Base-by-base conservation (phyloP, 768 basidiomycete species). In the Leccinum barrowsii region DNA sequence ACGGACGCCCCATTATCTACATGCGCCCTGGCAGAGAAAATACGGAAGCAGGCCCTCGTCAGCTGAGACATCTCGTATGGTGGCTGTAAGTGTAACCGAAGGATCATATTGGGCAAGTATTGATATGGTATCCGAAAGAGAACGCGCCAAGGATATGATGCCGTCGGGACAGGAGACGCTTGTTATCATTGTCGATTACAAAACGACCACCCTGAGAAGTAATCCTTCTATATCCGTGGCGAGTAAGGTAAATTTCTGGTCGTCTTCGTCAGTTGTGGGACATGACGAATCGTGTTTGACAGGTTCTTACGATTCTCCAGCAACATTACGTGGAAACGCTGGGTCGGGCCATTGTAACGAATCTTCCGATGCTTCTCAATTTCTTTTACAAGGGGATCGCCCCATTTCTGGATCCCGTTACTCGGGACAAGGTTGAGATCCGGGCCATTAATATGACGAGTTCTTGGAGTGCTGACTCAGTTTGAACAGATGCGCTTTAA, bases 291-390 rank as follows among this genome's bases (percentile, higher is more conserved):
- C 0, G 21, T 28, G 15, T n/a, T 37, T 56, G 30, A 47, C 56
- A 84, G 82, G 86, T 88, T 6, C 80, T 94, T 21, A 77, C 80
- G 56, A 92, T 94, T 65, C 79, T 94, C 44, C 92, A 94, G 68
- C 84, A 91, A 62, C 91, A 95, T 70, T 95, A 95, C 65, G 89
- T 89, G 34, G 92, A 94, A 72, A 90, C 91, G 5, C 83, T 95
- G 44, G 92, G 92, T 30, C 82, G 90, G 12, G 92, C 90, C 28
- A 77, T 94, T 40, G 86, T 94, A 51, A 84, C 89, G 50, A 92
- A 93, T 68, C 84, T 93, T 26, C 91, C 92, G 4, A 73, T 80
- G 62, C 78, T 92, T 11, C 80, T 90, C 50, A 84, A 70, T 66
- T 89, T 89, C 74, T 89, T 90, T 75, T 89, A 86, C 73, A 94